Conservation (phyloP, 768 basidiomycete genomes). For the Suillus clintonianus region DNA sequence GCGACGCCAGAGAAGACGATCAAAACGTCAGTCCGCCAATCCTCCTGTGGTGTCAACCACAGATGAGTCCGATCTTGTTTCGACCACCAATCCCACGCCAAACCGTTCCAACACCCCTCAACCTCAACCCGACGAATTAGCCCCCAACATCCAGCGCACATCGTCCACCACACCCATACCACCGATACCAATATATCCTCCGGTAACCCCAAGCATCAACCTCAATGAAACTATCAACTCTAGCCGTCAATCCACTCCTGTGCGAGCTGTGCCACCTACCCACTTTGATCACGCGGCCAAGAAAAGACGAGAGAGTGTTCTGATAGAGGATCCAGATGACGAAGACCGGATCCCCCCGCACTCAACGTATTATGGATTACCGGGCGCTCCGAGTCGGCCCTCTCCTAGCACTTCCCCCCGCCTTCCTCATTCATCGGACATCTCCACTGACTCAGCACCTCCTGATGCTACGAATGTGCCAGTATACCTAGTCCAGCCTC, state of each 20-base stretch:
- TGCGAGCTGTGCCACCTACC: slow-evolving; percentile 35
- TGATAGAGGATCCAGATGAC: slow-evolving; percentile 74
- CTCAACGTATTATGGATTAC: slow-evolving; percentile 40
- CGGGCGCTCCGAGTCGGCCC: slow-evolving; percentile 43
- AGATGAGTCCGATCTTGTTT: slow-evolving; percentile 46
- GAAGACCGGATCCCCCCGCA: slow-evolving; percentile 41
- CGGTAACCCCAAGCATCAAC: slow-evolving; percentile 26
- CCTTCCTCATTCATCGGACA: slow-evolving; percentile 52
- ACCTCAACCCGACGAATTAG: slow-evolving; percentile 29
- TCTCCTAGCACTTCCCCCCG: slow-evolving; percentile 35
- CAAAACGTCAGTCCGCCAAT: slow-evolving; percentile 38
- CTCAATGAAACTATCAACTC: slow-evolving; percentile 30
- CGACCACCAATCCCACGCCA: slow-evolving; percentile 60
- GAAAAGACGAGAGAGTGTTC: slow-evolving; percentile 54
- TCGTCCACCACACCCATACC: slow-evolving; percentile 31
- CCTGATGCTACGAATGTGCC: slow-evolving; percentile 50
- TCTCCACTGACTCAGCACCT: slow-evolving; percentile 46
- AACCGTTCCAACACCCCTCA: slow-evolving; percentile 53
- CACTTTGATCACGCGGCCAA: slow-evolving; percentile 41
- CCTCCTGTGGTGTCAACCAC: slow-evolving; percentile 44
- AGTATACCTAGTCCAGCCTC: slow-evolving; percentile 41
- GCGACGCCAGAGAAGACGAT: slow-evolving; percentile 55
- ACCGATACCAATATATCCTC: slow-evolving; percentile 30
- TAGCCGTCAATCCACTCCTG: slow-evolving; percentile 36
- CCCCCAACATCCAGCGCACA: slow-evolving; percentile 27